Base-by-base conservation (phyloP, 192 early-diverging fungal genomes). In the Pilobolus umbonatus region DNA sequence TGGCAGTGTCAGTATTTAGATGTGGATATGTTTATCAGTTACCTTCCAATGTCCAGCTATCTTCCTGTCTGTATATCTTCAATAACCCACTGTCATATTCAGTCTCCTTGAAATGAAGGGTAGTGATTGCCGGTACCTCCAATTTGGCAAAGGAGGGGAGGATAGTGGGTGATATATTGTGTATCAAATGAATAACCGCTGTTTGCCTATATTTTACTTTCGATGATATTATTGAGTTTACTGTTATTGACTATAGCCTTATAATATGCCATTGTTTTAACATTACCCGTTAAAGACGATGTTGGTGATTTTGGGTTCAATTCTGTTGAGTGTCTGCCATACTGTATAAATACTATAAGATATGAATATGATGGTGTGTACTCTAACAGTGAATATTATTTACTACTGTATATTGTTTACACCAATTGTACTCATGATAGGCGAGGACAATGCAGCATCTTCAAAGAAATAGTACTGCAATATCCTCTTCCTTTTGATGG, bases 1-100 rank as follows among this genome's bases (percentile, higher is more conserved):
- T n/a, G n/a, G n/a, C n/a, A n/a, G n/a, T 21, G 15, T 21, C 10
- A 19, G 15, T 48, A 25, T n/a, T 7, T 15, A 21, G n/a, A 14
- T 25, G n/a, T 32, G 4, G 5, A 42, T 29, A n/a, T 26, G 25
- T 55, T 28, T 15, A 25, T 3, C 25, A 3, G 14, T 28, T 55
- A 64, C 68, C 80, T 57, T 78, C 80, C n/a, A 82, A 51, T 4
- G 78, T 76, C 80, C 80, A 82, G 7, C 71, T 80, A 38, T 82
- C 80, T 51, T 82, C 78, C 39, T 82, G 78, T 42, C 69, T 66
- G 30, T 74, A 75, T 30, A 82, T 78, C 61, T 78, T 76, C 5
- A 62, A 50, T 22, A 67, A 54, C 21, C 75, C 78, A 48, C 64
- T 72, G 17, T 72, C 69, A 14, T 60, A 54, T 11, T 73, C 67